Conservation (phyloP, 2,329 filamentous ascomycete genomes). For the Claviceps citrina region DNA sequence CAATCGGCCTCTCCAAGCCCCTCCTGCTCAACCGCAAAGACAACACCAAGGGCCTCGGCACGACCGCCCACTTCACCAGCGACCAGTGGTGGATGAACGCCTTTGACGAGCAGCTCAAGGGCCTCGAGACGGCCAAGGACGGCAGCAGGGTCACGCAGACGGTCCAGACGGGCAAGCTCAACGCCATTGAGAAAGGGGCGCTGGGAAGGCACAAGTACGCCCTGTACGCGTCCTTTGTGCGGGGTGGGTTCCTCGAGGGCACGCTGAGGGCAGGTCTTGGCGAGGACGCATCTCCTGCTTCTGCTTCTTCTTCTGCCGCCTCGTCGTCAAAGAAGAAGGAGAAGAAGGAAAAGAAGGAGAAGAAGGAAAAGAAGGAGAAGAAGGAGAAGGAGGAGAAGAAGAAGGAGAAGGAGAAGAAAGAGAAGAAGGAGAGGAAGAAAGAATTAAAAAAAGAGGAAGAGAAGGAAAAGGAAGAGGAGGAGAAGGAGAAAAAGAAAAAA, state of each 20-base stretch:
- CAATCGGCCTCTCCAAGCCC: constrained; percentile 66
- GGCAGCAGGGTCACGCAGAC: constrained; percentile 43
- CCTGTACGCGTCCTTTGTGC: constrained; percentile 73
- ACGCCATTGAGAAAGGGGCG: constrained; percentile 38
- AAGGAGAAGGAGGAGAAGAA: constrained; percentile 5
- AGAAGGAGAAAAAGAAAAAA: constrained; percentile 12
- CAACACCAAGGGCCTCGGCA: constrained; percentile 67
- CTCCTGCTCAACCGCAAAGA: constrained; percentile 71
- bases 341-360: too few species aligned
- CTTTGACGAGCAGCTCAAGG: constrained; percentile 79
- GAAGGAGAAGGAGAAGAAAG: constrained; percentile 11
- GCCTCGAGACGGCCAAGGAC: constrained; percentile 48
- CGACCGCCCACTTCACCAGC: constrained; percentile 49
- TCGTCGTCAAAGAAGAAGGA: constrained; percentile 1
- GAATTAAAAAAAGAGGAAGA: too few species aligned
- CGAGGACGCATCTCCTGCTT: constrained; percentile 2
- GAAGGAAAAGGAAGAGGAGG: constrained; percentile 2
- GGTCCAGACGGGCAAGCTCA: constrained; percentile 36
- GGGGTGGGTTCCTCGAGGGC: constrained; percentile 60
- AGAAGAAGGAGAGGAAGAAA: not conserved
- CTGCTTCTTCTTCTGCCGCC: constrained; percentile 7
- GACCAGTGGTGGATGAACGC: constrained; percentile 98
- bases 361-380: too few species aligned
- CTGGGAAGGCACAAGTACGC: constrained; percentile 44
- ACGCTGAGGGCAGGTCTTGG: constrained; percentile 34